These are phyloP conservation scores for Lepidium sativum DNA, from an alignment of 345 rosid species.

Conservation along the genomic window DNA sequence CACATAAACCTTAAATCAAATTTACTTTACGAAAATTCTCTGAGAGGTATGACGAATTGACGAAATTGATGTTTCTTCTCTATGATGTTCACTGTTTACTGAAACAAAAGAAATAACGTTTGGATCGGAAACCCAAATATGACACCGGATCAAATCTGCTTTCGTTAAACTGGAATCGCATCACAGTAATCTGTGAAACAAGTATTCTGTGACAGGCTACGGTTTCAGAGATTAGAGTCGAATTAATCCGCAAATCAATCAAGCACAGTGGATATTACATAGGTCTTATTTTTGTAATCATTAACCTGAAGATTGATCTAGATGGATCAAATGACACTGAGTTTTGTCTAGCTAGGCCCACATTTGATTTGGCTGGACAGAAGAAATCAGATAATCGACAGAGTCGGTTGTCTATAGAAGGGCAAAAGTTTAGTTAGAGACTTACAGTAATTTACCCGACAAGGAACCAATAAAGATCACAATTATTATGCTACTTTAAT, in stretches of 20 bases:
- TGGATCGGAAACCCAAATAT: too few species aligned
- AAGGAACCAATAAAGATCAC: conserved; percentile 8
- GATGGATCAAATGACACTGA: background rate
- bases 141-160: too few species aligned
- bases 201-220: background rate
- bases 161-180: too few species aligned
- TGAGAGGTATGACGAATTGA: background rate
- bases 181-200: background rate
- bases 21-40: background rate
- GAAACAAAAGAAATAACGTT: background rate
- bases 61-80: background rate
- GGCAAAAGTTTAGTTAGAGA: conserved; percentile 1
- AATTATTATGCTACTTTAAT: background rate
- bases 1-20: background rate
- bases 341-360: conserved; percentile 3
- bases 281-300: background rate
- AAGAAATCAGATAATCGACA: background rate
- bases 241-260: background rate
- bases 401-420: conserved; percentile 12
- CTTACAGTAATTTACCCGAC: conserved; percentile 7
- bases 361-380: conserved; percentile 10
- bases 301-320: background rate
- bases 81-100: background rate
- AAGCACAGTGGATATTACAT: background rate
- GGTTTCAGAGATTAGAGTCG: background rate